Evolutionary conservation across 2,329 filamentous ascomycete genomes (phyloP), one percentile per base, ranked within the genome.

Genomic region (Pezicula radicicola): DNA sequence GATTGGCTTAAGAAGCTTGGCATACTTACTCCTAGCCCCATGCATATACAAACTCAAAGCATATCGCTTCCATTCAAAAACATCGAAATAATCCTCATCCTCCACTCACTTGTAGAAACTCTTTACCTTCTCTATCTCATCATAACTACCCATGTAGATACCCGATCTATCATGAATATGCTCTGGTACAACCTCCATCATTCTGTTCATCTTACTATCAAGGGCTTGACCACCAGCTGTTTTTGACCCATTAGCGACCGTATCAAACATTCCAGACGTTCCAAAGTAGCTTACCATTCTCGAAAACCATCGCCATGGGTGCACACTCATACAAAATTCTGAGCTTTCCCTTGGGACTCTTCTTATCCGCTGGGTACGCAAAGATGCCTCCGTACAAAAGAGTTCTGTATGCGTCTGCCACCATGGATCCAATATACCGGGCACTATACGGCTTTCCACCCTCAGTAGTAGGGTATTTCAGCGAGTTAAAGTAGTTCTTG

Each of bases 281-380:
- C 25, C 10, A 18, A 16, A 19, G 6, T 5, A 4, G 76, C 86
- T 74, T 72, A 93, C 89, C 94, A 74, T 99, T 97, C 75, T 99
- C 94, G 71, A 99, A 97, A 6, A 99, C 83, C 87, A 97, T 89
- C 21, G 94, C 94, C 94, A 99, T 99, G 37, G 94, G 94, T 13
- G 94, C 94, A 69, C 94, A 99, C 77, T 99, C 94, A 74, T 99
- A 99, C 64, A 99, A 71, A 61, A 99, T 99, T 60, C 94, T 83
- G 61, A 99, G 81, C 79, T 99, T 99, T 62, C 94, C 94, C 84
- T 97, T 99, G 59, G 92, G 91, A 67, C 88, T 96, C 85, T 99
- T 97, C 79, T 92, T 95, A 69, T 99, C 94, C 13, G 93, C 90
- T 0, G 94, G 94, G 69, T 99, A 99, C 42, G 94, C 94, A 71